Conservation (phyloP, 306 rosid genomes). For the Quercus berberidifolia region DNA sequence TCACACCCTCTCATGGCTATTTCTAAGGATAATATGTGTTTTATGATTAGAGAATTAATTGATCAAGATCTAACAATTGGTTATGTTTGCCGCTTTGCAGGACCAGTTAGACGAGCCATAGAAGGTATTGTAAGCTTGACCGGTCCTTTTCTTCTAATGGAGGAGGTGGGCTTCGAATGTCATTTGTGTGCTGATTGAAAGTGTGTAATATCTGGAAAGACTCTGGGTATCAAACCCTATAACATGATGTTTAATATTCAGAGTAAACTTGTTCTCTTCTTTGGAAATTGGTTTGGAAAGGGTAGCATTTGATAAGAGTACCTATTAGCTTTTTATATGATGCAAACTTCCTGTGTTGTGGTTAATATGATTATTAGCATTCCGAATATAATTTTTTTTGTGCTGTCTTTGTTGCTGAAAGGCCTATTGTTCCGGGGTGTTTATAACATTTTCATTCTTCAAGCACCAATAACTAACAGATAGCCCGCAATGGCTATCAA, state of each 20-base stretch:
- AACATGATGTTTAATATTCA: constrained; percentile 27
- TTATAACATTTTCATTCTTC: too few relatives aligned
- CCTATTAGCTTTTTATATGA: constrained; percentile 22
- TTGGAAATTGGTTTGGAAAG: constrained; percentile 37
- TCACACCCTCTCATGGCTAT: background rate
- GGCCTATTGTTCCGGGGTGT: too few relatives aligned
- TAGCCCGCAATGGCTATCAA: too few relatives aligned
- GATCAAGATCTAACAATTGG: constrained; percentile 17
- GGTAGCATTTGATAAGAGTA: constrained; percentile 32
- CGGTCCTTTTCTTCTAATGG: constrained; percentile 41
- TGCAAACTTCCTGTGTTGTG: constrained; percentile 22
- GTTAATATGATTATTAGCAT: background rate
- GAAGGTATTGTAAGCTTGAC: constrained; percentile 30
- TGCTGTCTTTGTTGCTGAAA: too few relatives aligned
- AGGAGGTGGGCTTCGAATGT: constrained; percentile 72
- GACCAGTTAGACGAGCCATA: constrained; percentile 89
- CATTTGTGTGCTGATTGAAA: constrained; percentile 48
- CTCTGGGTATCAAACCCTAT: constrained; percentile 28
- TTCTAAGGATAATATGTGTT: background rate
- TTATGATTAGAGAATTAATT: background rate
- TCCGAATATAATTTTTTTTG: too few relatives aligned
- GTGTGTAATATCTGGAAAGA: constrained; percentile 37
- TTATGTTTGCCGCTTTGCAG: constrained; percentile 40
- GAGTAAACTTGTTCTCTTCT: constrained; percentile 22
- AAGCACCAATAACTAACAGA: too few relatives aligned